These are phyloP conservation scores for Bipolaris gigantea DNA, from an alignment of 2,329 filamentous ascomycete species.

Conservation along the genomic window DNA sequence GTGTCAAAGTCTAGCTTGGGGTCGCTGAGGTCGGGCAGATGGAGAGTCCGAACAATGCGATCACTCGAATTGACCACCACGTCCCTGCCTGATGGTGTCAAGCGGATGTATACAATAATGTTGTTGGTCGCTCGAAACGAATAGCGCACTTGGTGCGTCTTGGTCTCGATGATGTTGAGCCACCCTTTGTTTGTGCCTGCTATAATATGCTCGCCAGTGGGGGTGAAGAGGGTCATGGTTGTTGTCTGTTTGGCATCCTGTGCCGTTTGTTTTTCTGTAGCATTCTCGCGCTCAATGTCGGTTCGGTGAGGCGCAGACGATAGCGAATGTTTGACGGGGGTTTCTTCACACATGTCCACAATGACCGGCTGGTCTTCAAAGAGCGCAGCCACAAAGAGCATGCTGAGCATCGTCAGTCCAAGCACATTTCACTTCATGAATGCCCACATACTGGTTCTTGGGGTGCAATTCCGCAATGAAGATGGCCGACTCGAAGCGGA, in stretches of 20 bases:
- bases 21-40: slow-evolving; percentile 72
- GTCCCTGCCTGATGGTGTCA: slow-evolving; percentile 82
- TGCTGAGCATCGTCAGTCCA: slow-evolving; percentile 51
- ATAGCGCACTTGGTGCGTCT: slow-evolving; percentile 79
- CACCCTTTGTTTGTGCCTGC: slow-evolving; percentile 94
- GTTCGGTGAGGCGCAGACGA: slow-evolving; percentile 80
- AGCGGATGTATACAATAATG: slow-evolving; percentile 82
- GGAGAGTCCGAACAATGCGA: slow-evolving; percentile 89
- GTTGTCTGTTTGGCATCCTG: slow-evolving; percentile 95
- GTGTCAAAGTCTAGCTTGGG: slow-evolving; percentile 76
- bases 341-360: slow-evolving; percentile 73
- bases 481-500: slow-evolving; percentile 88
- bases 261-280: slow-evolving; percentile 81
- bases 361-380: slow-evolving; percentile 92
- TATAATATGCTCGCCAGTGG: slow-evolving; percentile 83
- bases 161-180: slow-evolving; percentile 89
- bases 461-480: slow-evolving; percentile 97
- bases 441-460: slow-evolving; percentile 70
- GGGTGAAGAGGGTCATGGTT: slow-evolving; percentile 87
- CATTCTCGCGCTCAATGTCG: slow-evolving; percentile 68
- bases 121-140: slow-evolving; percentile 86
- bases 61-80: slow-evolving; percentile 92
- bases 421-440: not conserved
- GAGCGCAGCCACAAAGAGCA: slow-evolving; percentile 84
- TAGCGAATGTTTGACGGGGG: slow-evolving; percentile 74